Base-by-base conservation (phyloP, 2,329 filamentous ascomycete genomes). In the Alternaria triticimaculans region DNA sequence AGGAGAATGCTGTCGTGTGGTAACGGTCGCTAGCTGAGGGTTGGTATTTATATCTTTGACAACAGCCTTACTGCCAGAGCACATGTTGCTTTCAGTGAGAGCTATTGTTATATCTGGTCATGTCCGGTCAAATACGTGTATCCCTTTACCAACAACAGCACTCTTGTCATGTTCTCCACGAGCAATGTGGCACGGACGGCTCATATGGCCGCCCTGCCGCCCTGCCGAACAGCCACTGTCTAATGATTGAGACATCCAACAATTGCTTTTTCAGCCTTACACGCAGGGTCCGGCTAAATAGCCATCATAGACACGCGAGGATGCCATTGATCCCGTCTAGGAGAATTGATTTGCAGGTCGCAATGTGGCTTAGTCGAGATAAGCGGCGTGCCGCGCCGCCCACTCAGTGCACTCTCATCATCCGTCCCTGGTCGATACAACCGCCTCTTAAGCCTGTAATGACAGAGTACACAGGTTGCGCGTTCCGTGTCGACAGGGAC, bases 171-270 rank as follows among this genome's bases (percentile, higher is more conserved):
- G 53, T 37, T 55, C 45, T 68, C 58, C 62, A 69, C 55, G 62
- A 62, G 53, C 51, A 57, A 58, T 57, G 64, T 55, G 62, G 64
- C 61, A 51, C 55, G 61, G 68, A 71, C 73, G 73, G 73, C 62
- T 60, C 55, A 48, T 33, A 50, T 62, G 57, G 53, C 73, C 73
- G 69, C 37, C 45, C 58, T 66, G 53, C 73, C 73, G 69, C 43
- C 43, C 58, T 65, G 51, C 74, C 72, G 71, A 61, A 48, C 48
- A 45, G 23, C 33, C 23, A 37, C 15, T 55, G 33, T 37, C 37
- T 41, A 41, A 41, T 41, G 0, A 41, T 53, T 51, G 50, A 44
- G 21, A 12, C 55, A 48, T 45, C 41, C 55, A 60, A 53, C 45
- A 58, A 10, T 44, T 43, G 43, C 30, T 51, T 65, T 60, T 60